Percentiles rank a stretch among this genome's conserved stretches.
Conservation (phyloP, 2,329 filamentous ascomycete species). For the Penicillium griseofulvum region DNA sequence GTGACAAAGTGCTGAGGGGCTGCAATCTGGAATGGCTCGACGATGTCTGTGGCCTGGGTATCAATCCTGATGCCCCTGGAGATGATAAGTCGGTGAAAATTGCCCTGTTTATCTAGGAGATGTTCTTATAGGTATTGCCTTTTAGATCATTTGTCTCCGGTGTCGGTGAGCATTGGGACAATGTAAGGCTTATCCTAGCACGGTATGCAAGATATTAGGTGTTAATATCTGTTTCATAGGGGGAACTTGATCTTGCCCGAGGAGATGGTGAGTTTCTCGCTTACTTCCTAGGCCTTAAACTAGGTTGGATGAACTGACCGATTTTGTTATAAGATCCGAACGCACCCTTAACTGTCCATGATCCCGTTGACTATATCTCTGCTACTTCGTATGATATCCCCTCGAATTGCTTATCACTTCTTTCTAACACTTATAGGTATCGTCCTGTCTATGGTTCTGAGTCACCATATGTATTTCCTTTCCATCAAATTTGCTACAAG, state of each 20-base stretch:
- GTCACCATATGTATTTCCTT: neutral
- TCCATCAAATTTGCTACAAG: neutral
- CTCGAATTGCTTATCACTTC: too few species aligned
- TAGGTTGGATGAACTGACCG: neutral
- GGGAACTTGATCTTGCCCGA: neutral
- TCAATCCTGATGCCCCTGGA: neutral
- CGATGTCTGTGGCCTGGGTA: neutral
- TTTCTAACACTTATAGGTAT: neutral
- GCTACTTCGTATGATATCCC: neutral
- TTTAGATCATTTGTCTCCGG: neutral
- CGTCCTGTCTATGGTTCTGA: neutral
- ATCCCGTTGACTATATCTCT: neutral
- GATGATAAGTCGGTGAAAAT: neutral
- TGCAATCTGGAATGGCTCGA: neutral
- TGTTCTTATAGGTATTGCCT: neutral
- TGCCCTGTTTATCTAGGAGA: neutral
- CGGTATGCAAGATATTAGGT: neutral
- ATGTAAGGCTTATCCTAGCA: neutral
- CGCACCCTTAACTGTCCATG: neutral
- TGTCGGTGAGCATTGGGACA: neutral
- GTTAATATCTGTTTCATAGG: neutral
- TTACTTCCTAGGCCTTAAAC: neutral
- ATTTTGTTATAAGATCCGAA: neutral
- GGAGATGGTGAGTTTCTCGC: neutral
- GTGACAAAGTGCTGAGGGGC: neutral